Base-by-base conservation (phyloP, 306 rosid genomes). In the Phaseolus lunatus region DNA sequence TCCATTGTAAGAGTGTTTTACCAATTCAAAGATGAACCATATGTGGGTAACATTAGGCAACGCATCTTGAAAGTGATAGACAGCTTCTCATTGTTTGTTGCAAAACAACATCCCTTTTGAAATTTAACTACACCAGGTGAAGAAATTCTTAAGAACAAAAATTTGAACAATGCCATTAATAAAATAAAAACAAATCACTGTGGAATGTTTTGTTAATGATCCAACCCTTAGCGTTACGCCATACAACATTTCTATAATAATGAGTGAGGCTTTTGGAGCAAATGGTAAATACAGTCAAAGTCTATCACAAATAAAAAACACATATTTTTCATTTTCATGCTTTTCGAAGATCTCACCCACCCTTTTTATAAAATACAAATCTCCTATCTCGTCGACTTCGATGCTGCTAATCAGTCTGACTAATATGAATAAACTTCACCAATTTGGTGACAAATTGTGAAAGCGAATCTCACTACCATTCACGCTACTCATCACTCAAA, bases 341-440 rank as follows among this genome's bases (percentile, higher is more conserved):
- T 44, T 58, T 41, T 57, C 58, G 23, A n/a, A 72, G 61, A 54
- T 72, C 50, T 53, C 22, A 53, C 23, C 7, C 16, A 37, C 43
- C 3, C 5, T 23, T 23, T 69, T 12, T 26, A 29, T 20, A 43
- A 2, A 9, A 15, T 5, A 50, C 2, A 24, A 12, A 16, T 24
- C 4, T 54, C 15, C 31, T 12, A 24, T 57, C 41, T 26, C 45
- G 65, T 49, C 73, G 22, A 19, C 63, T 63, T 64, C 23, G 33
- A 64, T 31, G 52, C 7, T 20, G 8, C 10, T n/a, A n/a, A 45
- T 8, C 12, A 18, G 16, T 27, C 41, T 27, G 41, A 27, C 15
- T 49, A 35, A 33, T 14, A 48, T 33, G 2, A 33, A 20, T 39
- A 39, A 39, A 39, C 50, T 39, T 7, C 5, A 11, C 0, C 47